Base-by-base conservation (phyloP, 495 filamentous ascomycete species). In the Penicillium desertorum region DNA sequence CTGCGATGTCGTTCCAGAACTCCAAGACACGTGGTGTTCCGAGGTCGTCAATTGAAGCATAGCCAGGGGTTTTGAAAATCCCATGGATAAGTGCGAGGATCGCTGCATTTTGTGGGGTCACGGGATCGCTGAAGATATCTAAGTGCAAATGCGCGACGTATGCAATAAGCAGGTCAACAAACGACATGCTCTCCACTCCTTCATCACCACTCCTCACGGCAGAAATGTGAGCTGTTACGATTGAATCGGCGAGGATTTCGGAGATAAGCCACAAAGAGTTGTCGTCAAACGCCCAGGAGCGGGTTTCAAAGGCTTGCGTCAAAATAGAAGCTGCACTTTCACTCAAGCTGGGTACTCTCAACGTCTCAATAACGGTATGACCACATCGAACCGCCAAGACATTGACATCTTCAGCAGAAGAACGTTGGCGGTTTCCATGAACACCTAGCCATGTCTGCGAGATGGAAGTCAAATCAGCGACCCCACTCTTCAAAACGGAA, bases 21-120 rank as follows among this genome's bases (percentile, higher is more conserved):
- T 96, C 89, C 27, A 96, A 76, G 3, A 86, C 85, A 4, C 84
- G 81, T 3, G 88, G 81, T 42, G 90, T 91, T 41, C 95, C 84
- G 43, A 80, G 76, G 62, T 97, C 90, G 16, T 95, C 90, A 23
- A 83, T 83, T 4, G 86, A 86, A 4, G 90, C 84, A 68, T 86
- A 85, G 8, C 91, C 91, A 37, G 88, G 81, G 7, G 83, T 83
- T 27, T 80, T 82, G 46, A 92, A 78, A 19, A 97, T 77, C 1
- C 83, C 82, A 51, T 82, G 79, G 12, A 89, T 69, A 8, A 78
- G 72, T 14, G 68, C 56, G 12, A 87, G 73, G n/a, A 78, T 52
- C 20, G 66, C 64, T n/a, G 61, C 65, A 62, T 76, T 68, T 12
- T 71, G 60, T 5, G 63, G 62, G 5, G 67, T 68, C 12, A 74